phyloP scores from a whole-genome alignment of 148 eudicot species.

The Vaccinium myrtillus region DNA sequence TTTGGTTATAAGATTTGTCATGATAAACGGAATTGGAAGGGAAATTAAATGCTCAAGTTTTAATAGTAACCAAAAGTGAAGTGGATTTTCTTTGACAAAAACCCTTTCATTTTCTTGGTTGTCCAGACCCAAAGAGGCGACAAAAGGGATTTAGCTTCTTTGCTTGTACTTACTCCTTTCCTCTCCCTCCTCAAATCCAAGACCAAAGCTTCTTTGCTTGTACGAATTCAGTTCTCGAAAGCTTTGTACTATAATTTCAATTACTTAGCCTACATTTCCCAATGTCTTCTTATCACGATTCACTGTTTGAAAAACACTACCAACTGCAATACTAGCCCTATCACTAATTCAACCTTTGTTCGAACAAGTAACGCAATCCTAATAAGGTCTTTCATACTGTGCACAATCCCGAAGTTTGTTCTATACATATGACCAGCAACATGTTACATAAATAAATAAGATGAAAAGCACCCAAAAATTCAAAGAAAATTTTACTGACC shows the following conservation, averaged over 20 bases:
- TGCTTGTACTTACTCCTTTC: not conserved
- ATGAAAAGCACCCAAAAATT: not conserved
- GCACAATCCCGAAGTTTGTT: too few relatives aligned
- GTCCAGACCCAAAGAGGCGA: not conserved
- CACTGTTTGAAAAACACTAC: not conserved
- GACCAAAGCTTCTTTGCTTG: not conserved
- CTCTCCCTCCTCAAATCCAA: not conserved
- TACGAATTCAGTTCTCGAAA: not conserved
- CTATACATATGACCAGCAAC: too few relatives aligned
- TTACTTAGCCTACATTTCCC: not conserved
- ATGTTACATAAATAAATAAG: not conserved
- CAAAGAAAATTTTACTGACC: slow-evolving; percentile 42
- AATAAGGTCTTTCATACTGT: not conserved
- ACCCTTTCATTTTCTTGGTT: not conserved
- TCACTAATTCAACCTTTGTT: not conserved
- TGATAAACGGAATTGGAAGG: not conserved
- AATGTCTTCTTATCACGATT: not conserved
- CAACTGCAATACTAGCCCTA: not conserved
- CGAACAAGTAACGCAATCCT: not conserved
- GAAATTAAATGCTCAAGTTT: not conserved
- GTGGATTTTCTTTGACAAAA: not conserved
- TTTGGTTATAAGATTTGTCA: not conserved
- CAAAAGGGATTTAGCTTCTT: not conserved
- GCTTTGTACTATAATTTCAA: not conserved
- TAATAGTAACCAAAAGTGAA: not conserved